Evolutionary conservation across 2,329 filamentous ascomycete genomes (phyloP), one percentile per base, ranked within the genome.

Genomic region (Exophiala bonariae): DNA sequence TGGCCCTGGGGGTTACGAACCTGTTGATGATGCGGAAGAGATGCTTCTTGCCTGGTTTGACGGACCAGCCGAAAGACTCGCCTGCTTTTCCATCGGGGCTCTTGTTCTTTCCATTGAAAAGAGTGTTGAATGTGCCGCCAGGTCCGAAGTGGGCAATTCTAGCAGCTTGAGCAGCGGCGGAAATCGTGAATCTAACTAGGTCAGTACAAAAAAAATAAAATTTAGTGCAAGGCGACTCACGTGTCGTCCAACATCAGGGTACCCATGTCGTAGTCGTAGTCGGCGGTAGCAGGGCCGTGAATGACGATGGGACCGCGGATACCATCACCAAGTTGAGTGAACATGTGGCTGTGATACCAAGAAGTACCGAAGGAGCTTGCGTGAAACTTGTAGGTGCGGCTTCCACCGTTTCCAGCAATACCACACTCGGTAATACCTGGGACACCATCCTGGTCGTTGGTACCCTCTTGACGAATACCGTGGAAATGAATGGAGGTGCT

Each of bases 321-420:
- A 47, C 57, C 57, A 36, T 56, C 57, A 42, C 50, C 57, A 26
- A 52, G 55, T 30, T 59, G 57, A 48, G 67, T 63, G 3, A 68
- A 69, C 54, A 78, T 79, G 59, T 85, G 82, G 1, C 76, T 80
- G 61, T 85, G 82, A 44, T 83, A 84, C 63, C 78, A 83, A 2
- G 70, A 70, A 0, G 74, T 68, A 9, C 81, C 78, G 62, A 81
- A 56, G 52, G 76, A 69, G 1, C 72, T 77, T 2, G 77, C 78
- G 35, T 70, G 71, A 68, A 78, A 85, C 2, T 63, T 75, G 65
- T 86, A 86, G 1, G 77, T 82, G 36, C 74, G 71, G 1, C 69
- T 70, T 3, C 75, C 59, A 0, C 78, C 78, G 0, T 78, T 76
- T 41, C 50, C 50, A 0, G 79, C 69, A 19, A 75, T 67, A 1